Percentiles rank a stretch among this genome's conserved stretches.
Evolutionary conservation across 139 green algal species (phyloP).

Genomic region (Desmodesmus armatus): DNA sequence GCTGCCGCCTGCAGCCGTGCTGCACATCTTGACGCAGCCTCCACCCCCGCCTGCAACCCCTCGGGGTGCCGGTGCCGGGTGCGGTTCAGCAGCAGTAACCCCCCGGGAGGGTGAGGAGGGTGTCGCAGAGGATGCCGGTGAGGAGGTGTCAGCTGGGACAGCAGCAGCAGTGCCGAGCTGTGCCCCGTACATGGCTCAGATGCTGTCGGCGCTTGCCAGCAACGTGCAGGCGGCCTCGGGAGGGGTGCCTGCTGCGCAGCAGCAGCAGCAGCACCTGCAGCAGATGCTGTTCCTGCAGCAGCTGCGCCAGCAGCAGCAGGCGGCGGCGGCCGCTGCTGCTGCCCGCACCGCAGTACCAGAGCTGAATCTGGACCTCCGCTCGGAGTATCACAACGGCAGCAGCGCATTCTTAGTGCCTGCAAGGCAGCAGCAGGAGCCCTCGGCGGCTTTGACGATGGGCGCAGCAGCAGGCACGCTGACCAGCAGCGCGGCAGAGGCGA

Average conservation of each 20-base stretch:
- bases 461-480: neutral
- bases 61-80: neutral
- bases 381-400: slow-evolving; percentile 18
- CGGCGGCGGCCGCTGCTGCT: neutral
- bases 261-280: slow-evolving; percentile 28
- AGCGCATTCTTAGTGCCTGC: slow-evolving; percentile 30
- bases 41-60: neutral
- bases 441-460: neutral
- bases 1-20: neutral
- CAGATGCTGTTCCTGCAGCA: neutral
- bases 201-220: neutral
- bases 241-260: neutral
- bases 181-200: neutral
- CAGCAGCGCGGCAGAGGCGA: slow-evolving; percentile 7
- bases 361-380: slow-evolving; percentile 30
- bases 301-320: slow-evolving; percentile 8
- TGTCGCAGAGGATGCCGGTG: neutral
- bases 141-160: neutral
- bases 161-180: neutral
- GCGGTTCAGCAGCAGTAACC: neutral
- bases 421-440: neutral
- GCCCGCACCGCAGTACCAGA: neutral
- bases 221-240: neutral
- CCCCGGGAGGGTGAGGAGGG: neutral
- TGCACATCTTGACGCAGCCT: slow-evolving; percentile 7